Conservation (phyloP, 1,284 basidiomycete genomes). For the Ceratobasidium papillatum region DNA sequence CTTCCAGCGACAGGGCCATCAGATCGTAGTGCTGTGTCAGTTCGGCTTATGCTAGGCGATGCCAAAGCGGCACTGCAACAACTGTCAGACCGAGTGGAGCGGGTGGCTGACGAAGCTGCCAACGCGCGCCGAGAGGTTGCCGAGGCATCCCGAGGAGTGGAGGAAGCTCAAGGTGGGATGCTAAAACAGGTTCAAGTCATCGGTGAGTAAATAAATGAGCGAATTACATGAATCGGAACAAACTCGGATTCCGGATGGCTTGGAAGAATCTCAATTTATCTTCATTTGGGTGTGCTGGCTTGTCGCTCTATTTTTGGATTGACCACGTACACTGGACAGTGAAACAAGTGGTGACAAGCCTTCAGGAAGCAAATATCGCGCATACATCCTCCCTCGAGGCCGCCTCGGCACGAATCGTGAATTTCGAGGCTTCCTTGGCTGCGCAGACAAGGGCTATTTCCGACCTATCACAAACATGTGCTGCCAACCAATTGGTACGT, state of each 20-base stretch:
- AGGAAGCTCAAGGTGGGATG: conserved; percentile 8
- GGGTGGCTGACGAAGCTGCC: conserved; percentile 6
- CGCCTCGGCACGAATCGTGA: background rate
- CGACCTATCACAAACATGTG: background rate
- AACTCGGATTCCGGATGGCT: background rate
- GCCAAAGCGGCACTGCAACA: conserved; percentile 28
- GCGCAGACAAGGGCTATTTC: background rate
- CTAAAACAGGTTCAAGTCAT: background rate
- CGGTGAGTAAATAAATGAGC: background rate
- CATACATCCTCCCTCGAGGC: conserved; percentile 34
- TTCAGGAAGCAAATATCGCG: conserved; percentile 10
- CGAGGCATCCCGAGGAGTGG: conserved; percentile 7
- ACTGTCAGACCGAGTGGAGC: conserved; percentile 34
- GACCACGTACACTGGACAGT: background rate
- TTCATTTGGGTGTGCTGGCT: background rate
- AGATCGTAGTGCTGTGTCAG: conserved; percentile 25
- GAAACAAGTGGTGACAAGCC: background rate
- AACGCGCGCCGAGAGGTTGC: conserved; percentile 20
- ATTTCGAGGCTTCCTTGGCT: conserved; percentile 17
- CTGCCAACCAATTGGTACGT: conserved; percentile 3
- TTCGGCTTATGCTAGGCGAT: conserved; percentile 33
- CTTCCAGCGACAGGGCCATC: conserved; percentile 15
- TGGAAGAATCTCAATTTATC: background rate
- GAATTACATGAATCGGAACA: too few relatives aligned
- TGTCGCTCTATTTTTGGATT: background rate